Evolutionary conservation across 2,329 filamentous ascomycete genomes (phyloP).

Genomic region (Talaromyces sp.): DNA sequence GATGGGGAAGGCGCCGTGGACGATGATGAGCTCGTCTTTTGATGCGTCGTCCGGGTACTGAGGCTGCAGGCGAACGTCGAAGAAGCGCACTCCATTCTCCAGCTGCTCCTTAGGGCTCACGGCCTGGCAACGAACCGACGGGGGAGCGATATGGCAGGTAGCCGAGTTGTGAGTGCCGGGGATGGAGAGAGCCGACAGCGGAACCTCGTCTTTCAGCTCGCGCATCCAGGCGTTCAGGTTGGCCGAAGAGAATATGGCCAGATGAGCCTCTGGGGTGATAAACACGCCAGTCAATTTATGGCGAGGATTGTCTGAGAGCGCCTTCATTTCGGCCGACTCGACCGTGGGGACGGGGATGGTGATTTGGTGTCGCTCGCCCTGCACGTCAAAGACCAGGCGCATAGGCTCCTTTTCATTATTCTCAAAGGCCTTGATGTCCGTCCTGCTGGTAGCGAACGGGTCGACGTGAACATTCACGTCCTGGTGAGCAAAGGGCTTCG

Average conservation of each 20-base stretch:
- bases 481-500: conserved; percentile 56
- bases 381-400: conserved; percentile 65
- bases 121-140: conserved; percentile 89
- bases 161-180: conserved; percentile 95
- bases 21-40: conserved; percentile 68
- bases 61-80: conserved; percentile 80
- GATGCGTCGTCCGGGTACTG: conserved; percentile 51
- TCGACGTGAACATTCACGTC: conserved; percentile 60
- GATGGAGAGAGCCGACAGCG: conserved; percentile 77
- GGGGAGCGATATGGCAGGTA: conserved; percentile 75
- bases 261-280: conserved; percentile 48
- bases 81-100: conserved; percentile 84
- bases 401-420: conserved; percentile 58
- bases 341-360: conserved; percentile 62
- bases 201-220: conserved; percentile 63
- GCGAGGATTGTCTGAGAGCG: conserved; percentile 48
- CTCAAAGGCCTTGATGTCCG: conserved; percentile 57
- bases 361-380: conserved; percentile 63
- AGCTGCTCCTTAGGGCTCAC: conserved; percentile 73
- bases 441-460: conserved; percentile 62
- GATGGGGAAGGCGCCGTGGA: conserved; percentile 87
- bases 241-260: conserved; percentile 65
- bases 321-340: conserved; percentile 57
- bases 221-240: conserved; percentile 75
- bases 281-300: conserved; percentile 62